Percentiles rank a stretch among this genome's conserved stretches.
phyloP scores from a whole-genome alignment of 1,284 basidiomycete genomes.

The Lignosus rhinocerotis region DNA sequence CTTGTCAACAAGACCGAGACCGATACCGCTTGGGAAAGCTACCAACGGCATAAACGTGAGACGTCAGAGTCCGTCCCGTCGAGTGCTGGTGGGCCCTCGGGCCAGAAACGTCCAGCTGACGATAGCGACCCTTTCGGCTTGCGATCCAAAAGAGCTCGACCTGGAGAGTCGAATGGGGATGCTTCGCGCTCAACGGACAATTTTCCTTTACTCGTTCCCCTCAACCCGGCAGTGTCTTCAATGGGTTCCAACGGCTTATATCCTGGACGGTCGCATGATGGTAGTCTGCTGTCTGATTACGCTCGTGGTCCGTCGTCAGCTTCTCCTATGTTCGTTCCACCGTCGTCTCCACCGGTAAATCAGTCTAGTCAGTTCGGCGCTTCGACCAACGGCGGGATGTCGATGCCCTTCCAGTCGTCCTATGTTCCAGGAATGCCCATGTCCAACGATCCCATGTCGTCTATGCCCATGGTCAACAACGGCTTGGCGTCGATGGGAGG shows the following conservation, averaged over 20 bases:
- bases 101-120: slow-evolving; percentile 47
- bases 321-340: slow-evolving; percentile 66
- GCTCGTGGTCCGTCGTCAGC: slow-evolving; percentile 51
- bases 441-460: slow-evolving; percentile 51
- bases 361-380: slow-evolving; percentile 41
- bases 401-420: slow-evolving; percentile 47
- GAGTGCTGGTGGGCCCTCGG: slow-evolving; percentile 20
- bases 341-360: slow-evolving; percentile 39
- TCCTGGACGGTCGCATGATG: slow-evolving; percentile 42
- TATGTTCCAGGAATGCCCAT: slow-evolving; percentile 61
- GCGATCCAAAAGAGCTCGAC: slow-evolving; percentile 53
- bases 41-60: slow-evolving; percentile 62
- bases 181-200: slow-evolving; percentile 39
- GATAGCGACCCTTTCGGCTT: slow-evolving; percentile 41
- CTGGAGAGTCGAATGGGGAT: slow-evolving; percentile 44
- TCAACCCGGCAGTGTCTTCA: slow-evolving; percentile 44
- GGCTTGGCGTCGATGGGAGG: slow-evolving; percentile 31
- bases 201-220: slow-evolving; percentile 57
- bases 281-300: slow-evolving; percentile 59
- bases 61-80: slow-evolving; percentile 21
- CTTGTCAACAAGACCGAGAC: slow-evolving; percentile 85
- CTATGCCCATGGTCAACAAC: slow-evolving; percentile 44
- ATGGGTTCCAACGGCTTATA: slow-evolving; percentile 35
- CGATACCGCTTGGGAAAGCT: slow-evolving; percentile 89
- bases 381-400: slow-evolving; percentile 23